Conservation (phyloP, 805 yeast species). For the Lipomyces starkeyi region DNA sequence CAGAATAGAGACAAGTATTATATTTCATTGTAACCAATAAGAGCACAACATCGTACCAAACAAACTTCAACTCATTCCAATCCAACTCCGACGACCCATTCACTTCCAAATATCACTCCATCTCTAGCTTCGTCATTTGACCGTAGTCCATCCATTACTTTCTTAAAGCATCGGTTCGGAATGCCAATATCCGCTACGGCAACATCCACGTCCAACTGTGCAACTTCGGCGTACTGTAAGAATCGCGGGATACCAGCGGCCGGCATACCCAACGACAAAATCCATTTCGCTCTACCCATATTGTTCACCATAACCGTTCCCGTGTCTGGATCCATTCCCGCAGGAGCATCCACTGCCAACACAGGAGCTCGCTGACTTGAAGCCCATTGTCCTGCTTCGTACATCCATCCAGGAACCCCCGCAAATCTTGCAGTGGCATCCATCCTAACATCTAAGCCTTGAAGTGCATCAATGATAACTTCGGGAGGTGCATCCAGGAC, state of each 20-base stretch:
- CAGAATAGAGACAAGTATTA: too few species aligned
- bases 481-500: slow-evolving; percentile 75
- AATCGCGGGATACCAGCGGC: slow-evolving; percentile 27
- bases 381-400: slow-evolving; percentile 68
- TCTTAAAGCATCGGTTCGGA: slow-evolving; percentile 35
- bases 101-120: slow-evolving; percentile 38
- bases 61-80: slow-evolving; percentile 16
- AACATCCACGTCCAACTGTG: slow-evolving; percentile 20
- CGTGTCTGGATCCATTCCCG: slow-evolving; percentile 83
- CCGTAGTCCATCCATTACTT: slow-evolving; percentile 15
- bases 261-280: slow-evolving; percentile 44
- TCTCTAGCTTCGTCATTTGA: slow-evolving; percentile 27
- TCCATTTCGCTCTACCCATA: slow-evolving; percentile 43
- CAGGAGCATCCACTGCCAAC: slow-evolving; percentile 78
- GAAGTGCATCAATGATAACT: slow-evolving; percentile 79
- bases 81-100: slow-evolving; percentile 27
- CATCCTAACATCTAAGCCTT: slow-evolving; percentile 71
- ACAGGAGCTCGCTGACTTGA: slow-evolving; percentile 56
- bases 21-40: not conserved
- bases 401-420: slow-evolving; percentile 36
- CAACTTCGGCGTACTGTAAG: slow-evolving; percentile 25
- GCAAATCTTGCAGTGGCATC: slow-evolving; percentile 36
- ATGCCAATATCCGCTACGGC: slow-evolving; percentile 39
- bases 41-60: not conserved
- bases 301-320: slow-evolving; percentile 57